phyloP scores from a whole-genome alignment of 257 asterid species.

The Fraxinus cuspidata region DNA sequence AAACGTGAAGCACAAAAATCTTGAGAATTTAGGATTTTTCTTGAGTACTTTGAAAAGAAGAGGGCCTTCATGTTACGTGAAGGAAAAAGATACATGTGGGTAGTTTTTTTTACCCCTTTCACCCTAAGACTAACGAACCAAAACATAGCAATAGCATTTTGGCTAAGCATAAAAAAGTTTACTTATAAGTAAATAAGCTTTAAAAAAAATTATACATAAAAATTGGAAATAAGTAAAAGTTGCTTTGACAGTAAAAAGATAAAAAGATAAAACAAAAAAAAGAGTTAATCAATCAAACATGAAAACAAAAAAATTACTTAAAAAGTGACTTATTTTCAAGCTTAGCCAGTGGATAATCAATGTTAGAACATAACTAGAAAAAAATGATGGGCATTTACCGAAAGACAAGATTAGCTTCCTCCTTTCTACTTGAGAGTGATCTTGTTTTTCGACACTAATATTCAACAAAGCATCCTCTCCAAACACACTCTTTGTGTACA shows the following conservation, averaged over 20 bases:
- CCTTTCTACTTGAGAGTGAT: constrained; percentile 98
- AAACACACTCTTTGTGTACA: constrained; percentile 95
- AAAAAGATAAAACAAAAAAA: too few species aligned
- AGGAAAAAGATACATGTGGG: not conserved
- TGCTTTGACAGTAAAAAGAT: too few species aligned
- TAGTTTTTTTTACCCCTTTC: not conserved
- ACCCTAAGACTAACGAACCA: not conserved
- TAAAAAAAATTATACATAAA: too few species aligned
- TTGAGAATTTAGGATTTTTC: not conserved
- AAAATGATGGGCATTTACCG: not conserved
- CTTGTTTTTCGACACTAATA: constrained; percentile 91
- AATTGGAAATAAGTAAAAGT: too few species aligned
- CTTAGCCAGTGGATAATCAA: not conserved
- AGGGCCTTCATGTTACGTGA: not conserved
- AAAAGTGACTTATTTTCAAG: not conserved
- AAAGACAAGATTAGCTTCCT: constrained; percentile 48
- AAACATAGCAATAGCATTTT: not conserved
- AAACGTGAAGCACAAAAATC: not conserved
- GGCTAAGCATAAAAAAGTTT: not conserved
- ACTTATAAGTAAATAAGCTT: too few species aligned
- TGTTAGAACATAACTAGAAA: not conserved
- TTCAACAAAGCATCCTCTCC: constrained; percentile 99
- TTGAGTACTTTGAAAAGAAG: not conserved
- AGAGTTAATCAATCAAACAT: not conserved
- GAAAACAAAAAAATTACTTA: too few species aligned